Base-by-base conservation (phyloP, 108 stramenopile genomes). In the Mediolabrus comicus region DNA sequence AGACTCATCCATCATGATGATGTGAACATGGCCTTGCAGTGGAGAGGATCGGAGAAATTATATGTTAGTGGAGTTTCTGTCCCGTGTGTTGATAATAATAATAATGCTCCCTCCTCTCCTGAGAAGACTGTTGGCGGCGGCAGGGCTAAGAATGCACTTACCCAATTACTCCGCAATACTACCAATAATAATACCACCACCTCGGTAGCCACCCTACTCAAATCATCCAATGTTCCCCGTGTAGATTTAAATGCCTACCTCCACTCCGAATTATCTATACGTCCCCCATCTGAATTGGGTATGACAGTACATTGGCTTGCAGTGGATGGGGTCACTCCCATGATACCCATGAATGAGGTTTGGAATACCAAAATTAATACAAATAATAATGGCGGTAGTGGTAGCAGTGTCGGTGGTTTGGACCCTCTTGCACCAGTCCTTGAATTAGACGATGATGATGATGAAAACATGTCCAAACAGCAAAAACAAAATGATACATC, bases 231-330 rank as follows among this genome's bases (percentile, higher is more conserved):
- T 3, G 70, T 78, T 4, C 77, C 77, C 4, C 64, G 77, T 13
- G 75, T 94, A 25, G 78, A 87, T 65, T 55, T 94, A 57, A 81
- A 88, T 46, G 88, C 87, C 30, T 91, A 86, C 67, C 56, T 94
- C 0, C 76, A 77, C 16, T 75, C 77, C 9, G 87, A 93, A 59
- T 72, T 80, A 66, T 57, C 72, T 4, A 28, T 75, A n/a, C 74
- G 43, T 22, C 89, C 90, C 4, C 90, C 93, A 43, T 82, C 77
- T 36, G 93, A 94, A 84, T 55, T 91, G 30, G 90, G 86, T 10
- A 46, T 90, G 65, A 86, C 83, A 26, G 27, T 83, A 17, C 90
- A 91, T 56, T 94, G 93, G 93, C 81, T 94, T 9, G 93, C 93
- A 0, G 93, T 94, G 17, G 88, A 94, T 46, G 93, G 93, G 1